Evolutionary conservation across 2,329 filamentous ascomycete genomes (phyloP).

Genomic region (Cercospora brassicicola): DNA sequence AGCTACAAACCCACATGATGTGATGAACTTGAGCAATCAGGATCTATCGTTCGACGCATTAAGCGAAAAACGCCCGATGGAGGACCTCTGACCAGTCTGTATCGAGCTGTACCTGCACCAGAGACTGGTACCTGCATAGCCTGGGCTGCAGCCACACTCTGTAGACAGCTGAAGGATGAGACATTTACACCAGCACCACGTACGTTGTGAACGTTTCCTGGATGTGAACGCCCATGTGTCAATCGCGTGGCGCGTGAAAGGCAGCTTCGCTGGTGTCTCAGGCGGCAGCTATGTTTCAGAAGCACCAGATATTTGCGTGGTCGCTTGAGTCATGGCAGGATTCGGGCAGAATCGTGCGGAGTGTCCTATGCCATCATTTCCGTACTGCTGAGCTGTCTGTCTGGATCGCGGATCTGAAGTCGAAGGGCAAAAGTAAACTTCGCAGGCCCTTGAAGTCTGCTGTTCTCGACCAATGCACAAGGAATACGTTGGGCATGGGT

Average conservation of each 20-base stretch:
- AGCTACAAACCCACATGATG: background rate
- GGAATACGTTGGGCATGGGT: background rate
- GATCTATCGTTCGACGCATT: background rate
- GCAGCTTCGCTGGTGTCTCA: background rate
- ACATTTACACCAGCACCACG: background rate
- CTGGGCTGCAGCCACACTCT: background rate
- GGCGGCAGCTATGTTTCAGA: background rate
- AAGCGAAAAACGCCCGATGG: background rate
- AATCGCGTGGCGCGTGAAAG: background rate
- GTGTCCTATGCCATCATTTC: background rate
- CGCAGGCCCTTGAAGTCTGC: background rate
- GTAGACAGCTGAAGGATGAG: background rate
- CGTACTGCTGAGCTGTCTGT: background rate
- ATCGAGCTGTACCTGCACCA: background rate
- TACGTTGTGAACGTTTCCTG: background rate
- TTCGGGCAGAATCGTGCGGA: background rate
- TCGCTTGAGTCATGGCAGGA: background rate
- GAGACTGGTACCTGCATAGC: background rate
- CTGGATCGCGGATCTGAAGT: background rate
- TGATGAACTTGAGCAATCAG: background rate
- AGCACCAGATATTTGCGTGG: background rate
- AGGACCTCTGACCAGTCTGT: background rate
- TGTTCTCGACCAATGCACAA: background rate
- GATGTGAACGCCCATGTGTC: background rate
- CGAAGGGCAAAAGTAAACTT: background rate